Evolutionary conservation across 768 basidiomycete species (phyloP).

Genomic region (Gloeopeniophorella convolvens): DNA sequence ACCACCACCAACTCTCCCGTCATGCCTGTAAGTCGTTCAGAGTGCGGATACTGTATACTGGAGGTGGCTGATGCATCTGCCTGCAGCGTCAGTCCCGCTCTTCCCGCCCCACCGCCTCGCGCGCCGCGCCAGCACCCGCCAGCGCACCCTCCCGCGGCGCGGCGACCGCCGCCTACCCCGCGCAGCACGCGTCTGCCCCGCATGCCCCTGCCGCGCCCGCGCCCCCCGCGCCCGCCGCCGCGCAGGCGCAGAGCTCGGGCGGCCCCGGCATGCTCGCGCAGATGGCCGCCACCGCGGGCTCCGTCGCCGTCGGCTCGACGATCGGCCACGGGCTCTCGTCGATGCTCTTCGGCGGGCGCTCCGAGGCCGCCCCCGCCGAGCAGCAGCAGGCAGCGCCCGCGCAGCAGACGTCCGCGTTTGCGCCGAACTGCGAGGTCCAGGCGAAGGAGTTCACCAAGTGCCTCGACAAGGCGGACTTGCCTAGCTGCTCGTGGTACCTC

Average conservation of each 20-base stretch:
- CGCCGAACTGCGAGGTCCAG: constrained; percentile 63
- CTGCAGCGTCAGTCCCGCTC: constrained; percentile 71
- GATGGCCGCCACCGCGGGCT: constrained; percentile 89
- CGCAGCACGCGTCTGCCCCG: constrained; percentile 34
- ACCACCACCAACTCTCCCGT: constrained; percentile 12
- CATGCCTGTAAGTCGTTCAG: constrained; percentile 43
- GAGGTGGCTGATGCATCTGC: neutral
- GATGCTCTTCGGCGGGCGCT: constrained; percentile 80
- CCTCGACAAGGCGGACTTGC: constrained; percentile 73
- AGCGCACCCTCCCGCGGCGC: constrained; percentile 34
- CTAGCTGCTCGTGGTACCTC: constrained; percentile 79
- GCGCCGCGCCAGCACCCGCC: constrained; percentile 35
- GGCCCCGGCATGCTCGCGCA: constrained; percentile 71
- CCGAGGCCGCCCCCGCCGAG: constrained; percentile 38
- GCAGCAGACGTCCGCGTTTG: constrained; percentile 41
- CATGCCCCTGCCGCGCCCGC: constrained; percentile 38
- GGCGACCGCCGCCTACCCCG: constrained; percentile 19
- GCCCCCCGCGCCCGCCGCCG: constrained; percentile 26
- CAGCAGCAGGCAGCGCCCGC: constrained; percentile 42
- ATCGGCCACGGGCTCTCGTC: constrained; percentile 85
- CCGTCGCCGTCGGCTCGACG: constrained; percentile 81
- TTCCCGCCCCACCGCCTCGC: constrained; percentile 49
- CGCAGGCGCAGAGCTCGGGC: constrained; percentile 27
- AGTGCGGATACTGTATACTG: neutral
- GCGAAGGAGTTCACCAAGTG: constrained; percentile 88